Evolutionary conservation across 768 basidiomycete species (phyloP), one percentile per base, ranked within the genome.

Genomic region (Russula emetica): DNA sequence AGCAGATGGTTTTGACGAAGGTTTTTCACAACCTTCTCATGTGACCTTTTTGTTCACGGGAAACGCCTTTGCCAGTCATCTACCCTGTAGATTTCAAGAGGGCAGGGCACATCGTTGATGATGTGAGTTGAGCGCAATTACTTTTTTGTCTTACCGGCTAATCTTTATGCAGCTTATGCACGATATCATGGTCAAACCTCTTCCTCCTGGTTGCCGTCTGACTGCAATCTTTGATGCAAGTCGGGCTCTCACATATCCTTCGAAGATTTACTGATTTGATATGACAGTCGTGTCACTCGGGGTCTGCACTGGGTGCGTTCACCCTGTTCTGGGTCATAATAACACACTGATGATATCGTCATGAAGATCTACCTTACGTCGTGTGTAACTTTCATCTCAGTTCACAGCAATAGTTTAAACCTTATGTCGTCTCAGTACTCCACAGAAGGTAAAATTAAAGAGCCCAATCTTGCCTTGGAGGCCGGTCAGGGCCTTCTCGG

Each of bases 371-470:
- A 16, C 77, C 77, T 2, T 78, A 76, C 66, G 71, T 77, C 57
- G 67, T 68, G 30, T 42, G 65, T 42, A 30, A 34, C 36, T 9
- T 20, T 40, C 16, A 36, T 40, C 10, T 36, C 11, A 20, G 40
- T 47, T 16, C 16, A 64, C 16, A 22, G 24, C 32, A 18, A 16
- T 45, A 28, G 14, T 30, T 32, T 3, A 28, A n/a, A 13, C 16
- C 24, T 47, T 49, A 32, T 47, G 20, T 26, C 2, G 38, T 47
- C 18, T 13, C 60, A 90, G 85, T 98, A 98, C 76, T 93, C 93
- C 24, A 96, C 94, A 8, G 93, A 98, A 76, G 94, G 94, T 55
- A 94, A 92, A 72, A 77, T 98, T 72, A 97, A 98, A 74, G 94
- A 97, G 72, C 94, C 95, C 38, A 95, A 97, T 71, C 76, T 94